Base-by-base conservation (phyloP, 2,329 filamentous ascomycete species). In the Diplodia scrobiculata region DNA sequence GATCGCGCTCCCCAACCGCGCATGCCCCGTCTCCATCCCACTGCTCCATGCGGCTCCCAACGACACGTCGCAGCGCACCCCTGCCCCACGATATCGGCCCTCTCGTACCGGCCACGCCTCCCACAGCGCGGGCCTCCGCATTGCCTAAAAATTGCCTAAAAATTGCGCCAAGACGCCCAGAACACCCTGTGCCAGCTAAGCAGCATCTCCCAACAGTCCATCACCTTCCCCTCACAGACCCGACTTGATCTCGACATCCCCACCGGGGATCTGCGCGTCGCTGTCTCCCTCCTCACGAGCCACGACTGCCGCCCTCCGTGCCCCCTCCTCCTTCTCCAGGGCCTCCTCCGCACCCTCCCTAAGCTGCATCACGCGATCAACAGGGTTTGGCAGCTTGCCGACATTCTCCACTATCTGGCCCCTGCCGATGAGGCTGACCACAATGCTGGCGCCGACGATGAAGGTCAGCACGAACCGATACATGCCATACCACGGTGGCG, bases 391-490 rank as follows among this genome's bases (percentile, higher is more conserved):
- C 45, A 77, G 70, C 68, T 74, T 76, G 63, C 75, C 81, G 71
- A 88, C 79, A 72, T 83, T 81, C 71, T 86, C 82, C 50, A 82
- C 83, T 70, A 96, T 87, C 80, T 93, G 89, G 73, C 92, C 90
- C 68, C 93, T 87, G 48, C 91, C 92, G 69, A 97, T 85, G 70
- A 97, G 81, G 69, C 87, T 94, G 71, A 91, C 80, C 50, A 95
- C 87, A 71, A 97, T 94, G 69, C 90, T 89, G 51, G 86, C 82
- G 47, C 94, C 93, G 32, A 97, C 93, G 68, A 97, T 85, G 76
- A 93, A 94, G 1, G 94, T 97, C 71, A 97, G 83, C 9, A 96
- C 89, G 78, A 97, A 97, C 38, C 94, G 91, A 81, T 97, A 97
- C 59, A 88, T 90, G 67, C 84, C 85, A 77, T 97, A 97, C 93